These are phyloP conservation scores for Fusarium sp. DNA, from an alignment of 2,329 filamentous ascomycete species.

Conservation along the genomic window DNA sequence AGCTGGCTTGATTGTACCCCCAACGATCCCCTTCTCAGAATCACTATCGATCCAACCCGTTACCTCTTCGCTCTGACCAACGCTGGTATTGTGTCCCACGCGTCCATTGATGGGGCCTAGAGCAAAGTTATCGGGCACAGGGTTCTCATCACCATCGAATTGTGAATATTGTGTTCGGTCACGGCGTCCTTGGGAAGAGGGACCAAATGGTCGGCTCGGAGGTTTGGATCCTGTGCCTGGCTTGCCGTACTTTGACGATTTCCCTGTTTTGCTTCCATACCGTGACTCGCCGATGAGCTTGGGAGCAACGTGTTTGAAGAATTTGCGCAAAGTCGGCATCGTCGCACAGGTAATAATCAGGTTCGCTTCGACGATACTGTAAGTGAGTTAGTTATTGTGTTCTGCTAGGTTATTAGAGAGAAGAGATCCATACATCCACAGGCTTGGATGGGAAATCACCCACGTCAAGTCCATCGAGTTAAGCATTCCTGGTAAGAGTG, in stretches of 20 bases:
- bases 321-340: conserved; percentile 55
- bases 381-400: not conserved
- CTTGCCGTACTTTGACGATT: conserved; percentile 33
- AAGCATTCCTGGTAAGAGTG: conserved; percentile 46
- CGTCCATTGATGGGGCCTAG: conserved; percentile 23
- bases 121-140: conserved; percentile 3
- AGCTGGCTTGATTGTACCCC: conserved; percentile 14
- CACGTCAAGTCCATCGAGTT: conserved; percentile 46
- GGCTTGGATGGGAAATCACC: conserved; percentile 43
- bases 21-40: conserved; percentile 38
- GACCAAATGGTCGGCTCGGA: conserved; percentile 3
- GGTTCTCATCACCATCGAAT: conserved; percentile 33
- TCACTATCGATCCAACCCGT: conserved; percentile 37
- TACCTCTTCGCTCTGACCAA: conserved; percentile 30
- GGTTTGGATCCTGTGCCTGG: conserved; percentile 25
- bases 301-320: conserved; percentile 54
- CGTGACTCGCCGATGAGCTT: conserved; percentile 46
- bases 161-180: conserved; percentile 38
- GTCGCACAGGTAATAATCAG: conserved; percentile 56
- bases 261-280: conserved; percentile 40
- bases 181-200: conserved; percentile 29
- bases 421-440: conserved; percentile 46
- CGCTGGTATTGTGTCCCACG: conserved; percentile 26
- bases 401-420: not conserved
- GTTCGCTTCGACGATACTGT: conserved; percentile 52